These are phyloP conservation scores for Porogramme epimiltina DNA, from an alignment of 1,284 basidiomycete genomes.

Conservation along the genomic window DNA sequence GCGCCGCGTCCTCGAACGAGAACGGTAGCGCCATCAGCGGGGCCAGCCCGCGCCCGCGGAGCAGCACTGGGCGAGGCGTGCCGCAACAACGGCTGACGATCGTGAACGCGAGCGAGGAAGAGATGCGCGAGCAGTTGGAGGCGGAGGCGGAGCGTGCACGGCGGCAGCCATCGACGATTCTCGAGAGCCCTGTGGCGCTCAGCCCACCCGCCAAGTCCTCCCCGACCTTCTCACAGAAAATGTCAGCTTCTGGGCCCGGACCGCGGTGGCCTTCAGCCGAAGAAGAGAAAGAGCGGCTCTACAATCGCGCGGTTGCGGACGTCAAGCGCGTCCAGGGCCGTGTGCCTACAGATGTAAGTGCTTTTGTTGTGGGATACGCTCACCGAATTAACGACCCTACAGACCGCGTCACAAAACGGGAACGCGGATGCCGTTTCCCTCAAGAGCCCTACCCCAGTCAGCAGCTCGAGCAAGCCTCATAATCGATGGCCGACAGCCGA, in stretches of 20 bases:
- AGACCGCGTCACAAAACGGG: neutral
- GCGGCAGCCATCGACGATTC: constrained; percentile 19
- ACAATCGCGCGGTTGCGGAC: constrained; percentile 62
- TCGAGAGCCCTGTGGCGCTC: constrained; percentile 13
- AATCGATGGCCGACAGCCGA: constrained; percentile 64
- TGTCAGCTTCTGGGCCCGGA: constrained; percentile 4
- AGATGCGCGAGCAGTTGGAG: constrained; percentile 25
- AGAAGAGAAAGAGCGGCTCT: constrained; percentile 67
- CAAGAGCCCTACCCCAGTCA: constrained; percentile 2
- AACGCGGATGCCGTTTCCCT: constrained; percentile 4
- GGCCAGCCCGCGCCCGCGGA: constrained; percentile 22
- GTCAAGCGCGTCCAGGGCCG: constrained; percentile 59
- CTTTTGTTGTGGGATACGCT: too few relatives aligned
- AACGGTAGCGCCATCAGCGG: constrained; percentile 1
- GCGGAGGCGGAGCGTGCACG: constrained; percentile 21
- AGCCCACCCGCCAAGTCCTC: neutral
- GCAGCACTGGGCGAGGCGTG: constrained; percentile 17
- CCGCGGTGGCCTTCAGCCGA: constrained; percentile 54
- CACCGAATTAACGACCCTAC: too few relatives aligned
- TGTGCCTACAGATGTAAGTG: constrained; percentile 14
- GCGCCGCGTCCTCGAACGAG: constrained; percentile 12
- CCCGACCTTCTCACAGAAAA: too few relatives aligned
- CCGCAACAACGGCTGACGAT: constrained; percentile 26
- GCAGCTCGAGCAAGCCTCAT: constrained; percentile 11
- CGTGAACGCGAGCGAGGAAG: constrained; percentile 29